phyloP scores from a whole-genome alignment of 345 rosid species.

The Salix koriyanagi region DNA sequence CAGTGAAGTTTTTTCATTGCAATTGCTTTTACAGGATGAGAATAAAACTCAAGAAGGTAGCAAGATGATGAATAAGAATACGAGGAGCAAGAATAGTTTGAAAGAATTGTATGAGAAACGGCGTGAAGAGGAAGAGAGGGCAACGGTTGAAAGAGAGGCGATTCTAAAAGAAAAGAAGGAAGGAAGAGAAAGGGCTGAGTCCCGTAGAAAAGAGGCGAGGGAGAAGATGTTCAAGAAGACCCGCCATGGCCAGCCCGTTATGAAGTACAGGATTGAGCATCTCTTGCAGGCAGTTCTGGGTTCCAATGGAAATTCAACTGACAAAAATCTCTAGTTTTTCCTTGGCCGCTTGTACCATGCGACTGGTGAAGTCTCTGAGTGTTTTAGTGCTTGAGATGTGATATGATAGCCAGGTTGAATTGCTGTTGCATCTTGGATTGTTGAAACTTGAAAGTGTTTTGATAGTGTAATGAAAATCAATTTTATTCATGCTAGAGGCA shows the following conservation, averaged over 20 bases:
- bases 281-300: constrained; percentile 68
- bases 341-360: not conserved
- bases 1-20: not conserved
- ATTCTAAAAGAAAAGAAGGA: constrained; percentile 57
- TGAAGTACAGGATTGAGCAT: constrained; percentile 85
- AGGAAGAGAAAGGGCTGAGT: constrained; percentile 59
- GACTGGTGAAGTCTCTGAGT: not conserved
- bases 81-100: constrained; percentile 30
- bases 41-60: constrained; percentile 28
- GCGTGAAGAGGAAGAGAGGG: constrained; percentile 60
- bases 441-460: not conserved
- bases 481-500: not conserved
- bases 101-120: constrained; percentile 61
- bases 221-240: constrained; percentile 76
- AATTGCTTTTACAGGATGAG: constrained; percentile 20
- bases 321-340: constrained; percentile 3
- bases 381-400: not conserved
- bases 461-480: not conserved
- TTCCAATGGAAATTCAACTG: constrained; percentile 23
- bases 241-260: constrained; percentile 72
- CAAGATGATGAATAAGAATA: constrained; percentile 22
- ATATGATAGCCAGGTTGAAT: not conserved
- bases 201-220: constrained; percentile 58
- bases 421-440: not conserved
- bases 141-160: constrained; percentile 61